Evolutionary conservation across 2,329 filamentous ascomycete genomes (phyloP).

Genomic region (Myriosclerotinia duriaeana): DNA sequence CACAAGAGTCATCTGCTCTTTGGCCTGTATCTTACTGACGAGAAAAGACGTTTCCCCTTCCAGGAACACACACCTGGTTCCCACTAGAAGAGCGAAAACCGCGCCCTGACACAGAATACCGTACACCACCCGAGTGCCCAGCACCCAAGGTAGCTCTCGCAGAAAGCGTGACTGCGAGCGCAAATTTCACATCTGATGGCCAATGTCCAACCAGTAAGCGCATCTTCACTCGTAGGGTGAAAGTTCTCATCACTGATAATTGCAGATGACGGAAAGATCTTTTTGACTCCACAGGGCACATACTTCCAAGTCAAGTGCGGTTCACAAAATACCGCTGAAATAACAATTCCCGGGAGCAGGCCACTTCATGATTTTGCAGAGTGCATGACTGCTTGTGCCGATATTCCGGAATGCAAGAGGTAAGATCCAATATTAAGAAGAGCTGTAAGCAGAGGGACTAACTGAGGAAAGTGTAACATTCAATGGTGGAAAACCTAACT

Average conservation of each 20-base stretch:
- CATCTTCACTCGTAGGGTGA: background rate
- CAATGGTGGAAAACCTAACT: slow-evolving; percentile 1
- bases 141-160: background rate
- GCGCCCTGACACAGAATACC: slow-evolving; percentile 3
- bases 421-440: background rate
- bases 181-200: slow-evolving; percentile 9
- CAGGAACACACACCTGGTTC: slow-evolving; percentile 19
- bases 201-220: slow-evolving; percentile 12
- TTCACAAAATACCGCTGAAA: slow-evolving; percentile 7
- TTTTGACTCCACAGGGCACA: slow-evolving; percentile 10
- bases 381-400: slow-evolving; percentile 19
- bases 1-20: background rate
- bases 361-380: slow-evolving; percentile 18
- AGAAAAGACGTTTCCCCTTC: slow-evolving; percentile 4
- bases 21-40: background rate
- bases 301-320: slow-evolving; percentile 19
- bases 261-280: slow-evolving; percentile 5
- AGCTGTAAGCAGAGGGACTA: background rate
- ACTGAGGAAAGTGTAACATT: slow-evolving; percentile 6
- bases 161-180: slow-evolving; percentile 4
- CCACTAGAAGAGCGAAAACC: slow-evolving; percentile 5
- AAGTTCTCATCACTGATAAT: background rate
- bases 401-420: slow-evolving; percentile 14
- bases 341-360: slow-evolving; percentile 1
- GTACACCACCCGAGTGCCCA: slow-evolving; percentile 7